A percentile compares a stretch with the other conserved stretches of the same genome.
Conservation (phyloP, 169 alveolate genomes). For the Cryptosporidium ryanae region DNA sequence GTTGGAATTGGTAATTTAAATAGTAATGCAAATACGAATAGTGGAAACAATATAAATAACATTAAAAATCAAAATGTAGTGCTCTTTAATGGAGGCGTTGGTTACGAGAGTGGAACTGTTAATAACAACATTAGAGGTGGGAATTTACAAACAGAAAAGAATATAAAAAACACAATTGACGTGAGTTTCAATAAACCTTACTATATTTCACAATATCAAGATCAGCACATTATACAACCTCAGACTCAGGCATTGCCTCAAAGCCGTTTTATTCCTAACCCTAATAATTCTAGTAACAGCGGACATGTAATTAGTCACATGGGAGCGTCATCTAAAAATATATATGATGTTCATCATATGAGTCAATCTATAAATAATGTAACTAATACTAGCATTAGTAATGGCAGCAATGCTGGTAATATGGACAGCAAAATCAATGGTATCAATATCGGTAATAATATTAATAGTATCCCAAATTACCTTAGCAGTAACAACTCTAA, state of each 20-base stretch:
- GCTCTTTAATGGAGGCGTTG: neutral
- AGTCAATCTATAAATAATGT: too few relatives aligned
- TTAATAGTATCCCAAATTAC: neutral
- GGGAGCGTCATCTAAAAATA: too few relatives aligned
- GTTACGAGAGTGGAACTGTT: neutral
- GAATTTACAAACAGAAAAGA: neutral
- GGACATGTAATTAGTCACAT: too few relatives aligned
- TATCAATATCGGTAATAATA: neutral
- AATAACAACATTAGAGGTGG: neutral
- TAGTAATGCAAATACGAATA: neutral
- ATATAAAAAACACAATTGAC: too few relatives aligned
- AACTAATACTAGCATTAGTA: too few relatives aligned
- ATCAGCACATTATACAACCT: neutral
- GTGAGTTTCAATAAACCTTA: too few relatives aligned
- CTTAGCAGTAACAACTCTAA: neutral
- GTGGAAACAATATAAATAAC: neutral
- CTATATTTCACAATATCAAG: too few relatives aligned
- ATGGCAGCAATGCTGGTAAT: too few relatives aligned
- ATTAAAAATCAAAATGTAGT: neutral
- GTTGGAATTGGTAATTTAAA: too few relatives aligned
- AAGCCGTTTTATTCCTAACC: neutral
- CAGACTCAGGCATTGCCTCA: slow-evolving; percentile 13
- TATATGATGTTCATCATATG: too few relatives aligned
- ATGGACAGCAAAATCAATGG: neutral
- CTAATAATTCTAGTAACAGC: too few relatives aligned